phyloP scores from a whole-genome alignment of 164 flowering plant species.

The Vitis rupestris region DNA sequence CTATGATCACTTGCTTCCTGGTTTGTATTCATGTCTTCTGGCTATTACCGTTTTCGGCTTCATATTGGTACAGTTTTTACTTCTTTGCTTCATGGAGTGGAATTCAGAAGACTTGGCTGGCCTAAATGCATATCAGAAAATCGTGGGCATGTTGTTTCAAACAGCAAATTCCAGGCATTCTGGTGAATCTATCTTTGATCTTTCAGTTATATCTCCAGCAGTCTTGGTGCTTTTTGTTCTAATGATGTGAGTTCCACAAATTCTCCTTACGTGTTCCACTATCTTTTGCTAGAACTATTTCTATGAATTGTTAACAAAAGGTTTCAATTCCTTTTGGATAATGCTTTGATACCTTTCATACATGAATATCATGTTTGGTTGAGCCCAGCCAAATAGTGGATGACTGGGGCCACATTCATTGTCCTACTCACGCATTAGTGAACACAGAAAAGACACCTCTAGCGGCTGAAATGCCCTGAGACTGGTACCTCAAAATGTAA shows the following conservation, averaged over 20 bases:
- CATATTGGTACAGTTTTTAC: slow-evolving; percentile 34
- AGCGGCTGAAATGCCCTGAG: too few relatives aligned
- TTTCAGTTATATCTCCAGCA: slow-evolving; percentile 53
- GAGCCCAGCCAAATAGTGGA: too few relatives aligned
- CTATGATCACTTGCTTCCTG: slow-evolving; percentile 43
- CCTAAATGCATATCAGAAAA: slow-evolving; percentile 44
- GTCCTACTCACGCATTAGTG: too few relatives aligned
- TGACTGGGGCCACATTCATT: too few relatives aligned
- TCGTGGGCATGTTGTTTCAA: slow-evolving; percentile 53
- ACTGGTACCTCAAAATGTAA: too few relatives aligned
- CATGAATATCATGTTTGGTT: too few relatives aligned
- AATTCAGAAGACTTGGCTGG: slow-evolving; percentile 44
- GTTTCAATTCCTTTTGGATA: too few relatives aligned
- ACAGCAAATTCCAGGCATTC: slow-evolving; percentile 58
- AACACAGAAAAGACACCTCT: too few relatives aligned
- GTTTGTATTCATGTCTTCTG: slow-evolving; percentile 23
- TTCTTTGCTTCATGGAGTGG: slow-evolving; percentile 71
- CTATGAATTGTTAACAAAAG: too few relatives aligned
- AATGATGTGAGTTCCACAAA: slow-evolving; percentile 64
- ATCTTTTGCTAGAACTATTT: background rate
- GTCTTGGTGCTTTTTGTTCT: slow-evolving; percentile 55
- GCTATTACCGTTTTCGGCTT: slow-evolving; percentile 44
- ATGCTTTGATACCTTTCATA: too few relatives aligned
- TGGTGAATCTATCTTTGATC: slow-evolving; percentile 61
- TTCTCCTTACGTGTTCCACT: slow-evolving; percentile 5